Evolutionary conservation across 2,329 filamentous ascomycete species (phyloP), one percentile per base, ranked within the genome.

Genomic region (Alternaria sp.): DNA sequence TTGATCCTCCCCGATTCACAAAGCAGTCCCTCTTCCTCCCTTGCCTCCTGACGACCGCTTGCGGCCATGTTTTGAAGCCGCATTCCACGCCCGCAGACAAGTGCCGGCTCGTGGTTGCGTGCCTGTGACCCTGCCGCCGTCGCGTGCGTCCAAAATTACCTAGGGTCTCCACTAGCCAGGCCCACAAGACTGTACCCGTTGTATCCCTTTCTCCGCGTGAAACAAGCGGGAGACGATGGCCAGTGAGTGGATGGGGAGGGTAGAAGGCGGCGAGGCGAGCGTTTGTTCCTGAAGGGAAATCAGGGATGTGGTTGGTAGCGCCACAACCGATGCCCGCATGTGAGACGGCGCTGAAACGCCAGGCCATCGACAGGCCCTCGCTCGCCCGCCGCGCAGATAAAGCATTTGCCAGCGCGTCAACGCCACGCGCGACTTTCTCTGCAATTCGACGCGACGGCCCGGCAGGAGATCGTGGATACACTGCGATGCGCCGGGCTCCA

Each of bases 121-220:
- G 76, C 76, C 75, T 77, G 76, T 69, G 65, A 68, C 71, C 69
- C 58, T 69, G 71, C 72, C 65, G 67, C 63, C 66, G 61, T 67
- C 58, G 67, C 68, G 71, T 67, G 51, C 64, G 68, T 61, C 47
- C 58, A 66, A 71, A 55, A 74, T 71, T 71, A 65, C 64, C 58
- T 61, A 67, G 71, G 72, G 54, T 56, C 43, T 61, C 49, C 56
- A 57, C 62, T 64, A 70, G 66, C 75, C 74, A 66, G 76, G 74
- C 66, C 56, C 50, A 56, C 65, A 61, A 64, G 33, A 69, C 65
- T 63, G 68, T 67, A 72, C 61, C 66, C 62, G 62, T 55, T 65
- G 68, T 64, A 55, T 54, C 55, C 62, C 60, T 28, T 59, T 70
- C 58, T 58, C 69, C 69, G 76, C 60, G 68, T 77, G 76, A 78